Base-by-base conservation (phyloP, 2,329 filamentous ascomycete species). In the Penicillium sp. region DNA sequence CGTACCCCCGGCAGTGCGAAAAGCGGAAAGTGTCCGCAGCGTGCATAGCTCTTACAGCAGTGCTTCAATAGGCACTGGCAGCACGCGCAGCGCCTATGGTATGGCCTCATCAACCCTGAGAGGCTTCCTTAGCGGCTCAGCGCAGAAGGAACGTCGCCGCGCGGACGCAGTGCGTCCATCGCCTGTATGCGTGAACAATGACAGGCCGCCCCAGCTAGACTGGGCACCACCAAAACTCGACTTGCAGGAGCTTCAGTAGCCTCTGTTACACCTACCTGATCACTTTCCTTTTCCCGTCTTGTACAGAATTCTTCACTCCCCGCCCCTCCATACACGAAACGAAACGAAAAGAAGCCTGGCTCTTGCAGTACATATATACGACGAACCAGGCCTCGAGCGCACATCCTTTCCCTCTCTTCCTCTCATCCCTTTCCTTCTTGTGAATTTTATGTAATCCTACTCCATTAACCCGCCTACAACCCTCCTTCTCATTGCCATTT, bases 211-310 rank as follows among this genome's bases (percentile, higher is more conserved):
- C 16, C 68, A 63, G 46, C 58, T 74, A 53, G 67, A 73, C 56
- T 74, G 71, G 72, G 56, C 68, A 30, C 72, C 70, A 7, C 72
- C 72, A 11, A 66, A 72, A 48, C 58, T 74, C 42, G 69, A 73
- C 45, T 53, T 73, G 40, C 63, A 61, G 50, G 62, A 69, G 29
- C 59, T 70, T 18, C 61, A 60, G 18, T 69, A 67, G 57, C 34
- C 11, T 34, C 4, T 30, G 13, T 27, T 14, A 5, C 14, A 27
- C 18, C 11, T 16, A 23, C n/a, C 38, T 18, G 30, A 39, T 9
- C 32, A 14, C 19, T 11, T 14, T 32, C 19, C 23, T 47, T 41
- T 23, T 23, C 23, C 23, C 5, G 45, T 23, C 29, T 48, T 55
- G 52, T 55, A 55, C 47, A 55, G 41, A 27, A 49, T 26, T 7